A percentile compares a stretch with the other conserved stretches of the same genome.
Conservation (phyloP, 208 protist genomes). For the Crithidia expoeki region DNA sequence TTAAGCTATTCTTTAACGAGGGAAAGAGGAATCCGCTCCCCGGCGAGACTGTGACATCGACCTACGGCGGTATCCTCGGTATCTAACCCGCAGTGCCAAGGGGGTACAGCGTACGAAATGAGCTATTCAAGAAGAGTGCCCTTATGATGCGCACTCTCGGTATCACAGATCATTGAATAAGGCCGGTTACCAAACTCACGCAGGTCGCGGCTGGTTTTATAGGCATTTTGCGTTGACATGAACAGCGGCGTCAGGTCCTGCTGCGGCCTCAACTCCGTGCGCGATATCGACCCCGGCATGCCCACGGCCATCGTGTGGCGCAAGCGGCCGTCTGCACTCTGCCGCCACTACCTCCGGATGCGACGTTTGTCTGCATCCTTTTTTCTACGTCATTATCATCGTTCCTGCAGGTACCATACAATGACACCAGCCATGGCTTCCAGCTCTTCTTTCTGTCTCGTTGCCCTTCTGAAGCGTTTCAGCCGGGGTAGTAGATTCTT, state of each 20-base stretch:
- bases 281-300: constrained; percentile 53
- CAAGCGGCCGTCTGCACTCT: constrained; percentile 38
- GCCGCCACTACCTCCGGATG: constrained; percentile 61
- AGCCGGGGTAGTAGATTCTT: background rate
- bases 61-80: constrained; percentile 46
- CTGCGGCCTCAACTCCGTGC: constrained; percentile 57
- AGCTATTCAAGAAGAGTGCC: constrained; percentile 47
- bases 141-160: constrained; percentile 56
- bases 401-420: constrained; percentile 17
- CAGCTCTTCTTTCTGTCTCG: background rate
- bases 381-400: constrained; percentile 53
- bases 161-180: constrained; percentile 47
- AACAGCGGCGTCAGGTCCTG: constrained; percentile 44
- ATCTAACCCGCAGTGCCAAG: constrained; percentile 49
- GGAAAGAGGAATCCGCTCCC: constrained; percentile 11
- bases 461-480: background rate
- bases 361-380: constrained; percentile 37
- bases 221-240: constrained; percentile 50
- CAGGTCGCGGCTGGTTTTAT: constrained; percentile 47
- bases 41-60: constrained; percentile 33
- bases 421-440: background rate
- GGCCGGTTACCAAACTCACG: constrained; percentile 43
- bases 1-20: constrained; percentile 38
- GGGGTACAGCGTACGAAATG: constrained; percentile 37
- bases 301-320: constrained; percentile 44